Conservation (phyloP, 768 basidiomycete species). For the Clitopilus hobsonii region DNA sequence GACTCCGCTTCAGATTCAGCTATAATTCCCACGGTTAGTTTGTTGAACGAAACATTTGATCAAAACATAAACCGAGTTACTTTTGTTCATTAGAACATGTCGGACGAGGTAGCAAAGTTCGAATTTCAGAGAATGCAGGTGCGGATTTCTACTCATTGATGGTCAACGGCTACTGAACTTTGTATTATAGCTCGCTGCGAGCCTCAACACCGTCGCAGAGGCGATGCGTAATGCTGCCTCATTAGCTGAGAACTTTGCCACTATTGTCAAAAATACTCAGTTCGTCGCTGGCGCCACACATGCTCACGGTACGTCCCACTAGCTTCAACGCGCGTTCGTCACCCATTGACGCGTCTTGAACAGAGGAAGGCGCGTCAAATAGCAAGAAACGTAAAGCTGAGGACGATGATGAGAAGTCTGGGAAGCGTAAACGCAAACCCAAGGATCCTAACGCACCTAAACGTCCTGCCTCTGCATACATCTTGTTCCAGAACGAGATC, state of each 20-base stretch:
- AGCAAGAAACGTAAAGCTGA: slow-evolving; percentile 51
- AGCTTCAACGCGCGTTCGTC: background rate
- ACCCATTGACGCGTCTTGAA: slow-evolving; percentile 14
- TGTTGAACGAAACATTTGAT: slow-evolving; percentile 13
- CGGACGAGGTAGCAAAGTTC: slow-evolving; percentile 21
- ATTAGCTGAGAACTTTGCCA: slow-evolving; percentile 57
- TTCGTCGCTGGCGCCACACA: slow-evolving; percentile 5
- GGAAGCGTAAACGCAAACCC: slow-evolving; percentile 67
- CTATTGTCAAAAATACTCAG: slow-evolving; percentile 32
- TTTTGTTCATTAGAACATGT: slow-evolving; percentile 15
- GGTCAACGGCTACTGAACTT: slow-evolving; percentile 9
- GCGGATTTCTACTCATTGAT: slow-evolving; percentile 6
- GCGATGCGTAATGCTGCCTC: slow-evolving; percentile 60
- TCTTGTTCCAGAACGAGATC: slow-evolving; percentile 91
- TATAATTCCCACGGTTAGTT: slow-evolving; percentile 30
- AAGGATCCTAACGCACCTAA: slow-evolving; percentile 94
- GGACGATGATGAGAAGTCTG: slow-evolving; percentile 35
- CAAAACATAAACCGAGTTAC: slow-evolving; percentile 12
- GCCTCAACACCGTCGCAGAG: slow-evolving; percentile 53
- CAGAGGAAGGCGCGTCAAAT: slow-evolving; percentile 16
- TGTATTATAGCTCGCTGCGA: slow-evolving; percentile 44
- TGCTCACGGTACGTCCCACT: background rate
- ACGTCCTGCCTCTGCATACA: slow-evolving; percentile 87
- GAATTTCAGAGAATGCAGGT: slow-evolving; percentile 31
- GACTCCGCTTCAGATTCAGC: slow-evolving; percentile 18